phyloP scores from a whole-genome alignment of 495 filamentous ascomycete genomes.

The Penicillium nucicola region DNA sequence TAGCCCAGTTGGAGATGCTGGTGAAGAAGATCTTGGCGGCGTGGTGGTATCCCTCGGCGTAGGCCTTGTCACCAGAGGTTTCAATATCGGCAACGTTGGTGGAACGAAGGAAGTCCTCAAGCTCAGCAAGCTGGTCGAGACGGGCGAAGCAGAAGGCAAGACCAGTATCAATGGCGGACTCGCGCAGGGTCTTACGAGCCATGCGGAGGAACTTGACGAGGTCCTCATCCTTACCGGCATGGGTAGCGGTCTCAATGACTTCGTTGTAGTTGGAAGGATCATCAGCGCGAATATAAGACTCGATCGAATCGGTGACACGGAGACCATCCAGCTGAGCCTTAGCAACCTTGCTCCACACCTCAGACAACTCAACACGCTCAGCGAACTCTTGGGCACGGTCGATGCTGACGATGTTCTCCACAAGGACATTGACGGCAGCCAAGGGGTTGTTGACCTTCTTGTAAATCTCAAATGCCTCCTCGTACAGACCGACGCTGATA shows the following conservation, averaged over 20 bases:
- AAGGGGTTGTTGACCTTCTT: slow-evolving; percentile 93
- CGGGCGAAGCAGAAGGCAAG: slow-evolving; percentile 93
- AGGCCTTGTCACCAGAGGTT: slow-evolving; percentile 95
- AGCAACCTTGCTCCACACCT: slow-evolving; percentile 99
- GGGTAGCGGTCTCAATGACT: slow-evolving; percentile 93
- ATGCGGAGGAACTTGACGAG: slow-evolving; percentile 95
- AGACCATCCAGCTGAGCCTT: slow-evolving; percentile 98
- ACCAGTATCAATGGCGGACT: slow-evolving; percentile 89
- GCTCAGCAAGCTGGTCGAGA: slow-evolving; percentile 83
- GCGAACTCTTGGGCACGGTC: slow-evolving; percentile 96
- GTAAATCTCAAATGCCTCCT: slow-evolving; percentile 98
- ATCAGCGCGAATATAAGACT: slow-evolving; percentile 92
- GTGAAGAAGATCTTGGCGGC: slow-evolving; percentile 98
- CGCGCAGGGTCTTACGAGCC: slow-evolving; percentile 93
- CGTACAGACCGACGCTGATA: slow-evolving; percentile 88
- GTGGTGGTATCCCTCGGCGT: slow-evolving; percentile 89
- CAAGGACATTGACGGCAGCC: slow-evolving; percentile 84
- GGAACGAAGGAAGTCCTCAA: slow-evolving; percentile 93
- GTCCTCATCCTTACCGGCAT: slow-evolving; percentile 97
- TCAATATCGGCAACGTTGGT: slow-evolving; percentile 96
- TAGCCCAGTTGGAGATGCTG: slow-evolving; percentile 99
- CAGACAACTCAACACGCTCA: slow-evolving; percentile 89
- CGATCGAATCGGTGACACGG: slow-evolving; percentile 87
- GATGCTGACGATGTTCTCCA: slow-evolving; percentile 97
- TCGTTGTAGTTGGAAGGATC: slow-evolving; percentile 93